Conservation (phyloP, 257 asterid genomes). For the Solanum tarapatanum region DNA sequence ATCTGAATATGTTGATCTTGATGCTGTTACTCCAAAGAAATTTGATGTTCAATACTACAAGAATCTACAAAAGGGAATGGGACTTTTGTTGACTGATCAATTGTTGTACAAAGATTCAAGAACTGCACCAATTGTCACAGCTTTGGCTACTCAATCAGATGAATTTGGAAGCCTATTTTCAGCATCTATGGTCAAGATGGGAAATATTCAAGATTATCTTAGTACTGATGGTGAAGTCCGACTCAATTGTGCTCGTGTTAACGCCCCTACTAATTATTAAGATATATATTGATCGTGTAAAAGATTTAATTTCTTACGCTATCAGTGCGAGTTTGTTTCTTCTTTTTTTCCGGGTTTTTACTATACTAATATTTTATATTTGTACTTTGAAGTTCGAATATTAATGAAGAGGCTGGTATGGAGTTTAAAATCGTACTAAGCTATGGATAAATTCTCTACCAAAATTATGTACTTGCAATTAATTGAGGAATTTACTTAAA, state of each 20-base stretch:
- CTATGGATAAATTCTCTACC: not conserved
- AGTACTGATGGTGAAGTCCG: conserved; percentile 45
- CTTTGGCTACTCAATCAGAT: conserved; percentile 34
- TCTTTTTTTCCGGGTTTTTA: not conserved
- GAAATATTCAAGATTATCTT: conserved; percentile 41
- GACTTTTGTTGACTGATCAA: conserved; percentile 58
- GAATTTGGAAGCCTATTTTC: conserved; percentile 49
- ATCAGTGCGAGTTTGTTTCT: not conserved
- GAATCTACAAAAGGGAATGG: conserved; percentile 69
- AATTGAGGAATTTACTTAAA: too few relatives aligned
- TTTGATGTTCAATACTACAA: conserved; percentile 55
- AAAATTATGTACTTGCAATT: too few relatives aligned
- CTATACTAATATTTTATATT: not conserved
- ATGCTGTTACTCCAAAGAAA: conserved; percentile 37
- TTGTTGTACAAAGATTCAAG: conserved; percentile 49
- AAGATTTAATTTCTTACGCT: not conserved
- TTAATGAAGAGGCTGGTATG: not conserved
- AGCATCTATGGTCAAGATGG: conserved; percentile 73
- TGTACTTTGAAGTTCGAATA: not conserved
- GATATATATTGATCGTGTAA: not conserved
- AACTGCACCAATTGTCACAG: conserved; percentile 49
- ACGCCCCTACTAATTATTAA: not conserved
- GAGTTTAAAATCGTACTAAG: not conserved
- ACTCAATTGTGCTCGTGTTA: conserved; percentile 39
- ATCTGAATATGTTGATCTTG: conserved; percentile 58